Conservation (phyloP, 208 protist genomes). For the Angomonas ambiguus region DNA sequence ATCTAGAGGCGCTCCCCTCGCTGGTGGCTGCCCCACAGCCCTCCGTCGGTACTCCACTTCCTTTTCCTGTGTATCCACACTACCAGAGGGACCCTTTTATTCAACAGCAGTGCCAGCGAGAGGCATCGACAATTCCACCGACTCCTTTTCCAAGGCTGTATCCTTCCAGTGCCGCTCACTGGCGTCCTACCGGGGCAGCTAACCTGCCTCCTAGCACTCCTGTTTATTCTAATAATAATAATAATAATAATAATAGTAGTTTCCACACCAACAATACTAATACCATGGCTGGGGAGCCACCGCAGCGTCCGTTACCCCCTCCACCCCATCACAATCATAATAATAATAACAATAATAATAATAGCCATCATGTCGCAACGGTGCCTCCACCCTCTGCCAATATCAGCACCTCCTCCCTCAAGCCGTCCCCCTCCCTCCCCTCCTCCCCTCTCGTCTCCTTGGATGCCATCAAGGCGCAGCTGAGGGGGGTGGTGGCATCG, state of each 20-base stretch:
- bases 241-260: constrained; percentile 2
- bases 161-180: neutral
- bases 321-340: neutral
- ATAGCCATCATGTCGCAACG: neutral
- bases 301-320: too few species aligned
- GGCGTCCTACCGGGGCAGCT: too few species aligned
- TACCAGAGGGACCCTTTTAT: neutral
- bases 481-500: constrained; percentile 19
- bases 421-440: too few species aligned
- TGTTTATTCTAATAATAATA: neutral
- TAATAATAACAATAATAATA: constrained; percentile 9
- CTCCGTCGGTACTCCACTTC: neutral
- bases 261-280: neutral
- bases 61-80: neutral
- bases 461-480: constrained; percentile 44
- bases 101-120: neutral
- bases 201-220: too few species aligned
- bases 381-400: neutral
- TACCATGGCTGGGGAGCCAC: too few species aligned
- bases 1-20: neutral
- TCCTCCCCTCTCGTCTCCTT: constrained; percentile 15
- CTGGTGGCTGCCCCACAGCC: too few species aligned
- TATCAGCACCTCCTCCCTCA: too few species aligned
- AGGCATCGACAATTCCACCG: too few species aligned
- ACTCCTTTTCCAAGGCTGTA: neutral